Evolutionary conservation across 129 eudicot species (phyloP), one percentile per base, ranked within the genome.

Genomic region (Ambrosia trifida): DNA sequence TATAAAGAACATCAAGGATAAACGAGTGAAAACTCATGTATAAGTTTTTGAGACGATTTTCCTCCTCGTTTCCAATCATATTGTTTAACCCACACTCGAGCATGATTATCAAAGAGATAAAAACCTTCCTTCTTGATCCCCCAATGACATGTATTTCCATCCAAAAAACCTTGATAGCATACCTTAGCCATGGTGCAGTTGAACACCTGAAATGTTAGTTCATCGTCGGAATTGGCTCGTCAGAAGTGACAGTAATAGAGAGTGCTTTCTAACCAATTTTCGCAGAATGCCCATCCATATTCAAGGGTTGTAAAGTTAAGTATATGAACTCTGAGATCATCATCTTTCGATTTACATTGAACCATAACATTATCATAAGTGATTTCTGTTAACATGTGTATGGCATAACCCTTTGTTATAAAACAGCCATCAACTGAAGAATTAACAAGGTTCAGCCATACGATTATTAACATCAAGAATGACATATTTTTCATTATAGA

Each of bases 261-360:
- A 60, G 81, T 69, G 57, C 46, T 61, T 10, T 31, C 20, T 3
- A 49, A 0, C 43, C 13, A 0, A 60, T 77, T 77, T 43, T 69
- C 81, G 1, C 81, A 77, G 14, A 69, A 77, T 3, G 64, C 20
- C 71, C 76, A 77, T 2, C 76, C 76, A 69, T 76, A 76, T 10
- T 69, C 70, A 28, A 60, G 76, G 33, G 50, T 68, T 20, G 56
- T 19, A 38, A 60, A 76, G 12, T 76, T 69, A 28, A 76, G 76
- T 17, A 69, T 64, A 16, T 77, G 71, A 49, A 77, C 76, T 24
- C 76, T 65, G 1, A 77, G 65, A 61, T 77, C 70, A 4, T n/a
- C 11, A 20, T 76, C 80, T 38, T 38, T 38, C 2, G 80, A 69
- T 28, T 76, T 24, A 47, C 80, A 76, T 14, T 69, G 80, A 40